A percentile compares a stretch with the other conserved stretches of the same genome.
Conservation (phyloP, 305 asterid species). For the Fraxinus greggii region DNA sequence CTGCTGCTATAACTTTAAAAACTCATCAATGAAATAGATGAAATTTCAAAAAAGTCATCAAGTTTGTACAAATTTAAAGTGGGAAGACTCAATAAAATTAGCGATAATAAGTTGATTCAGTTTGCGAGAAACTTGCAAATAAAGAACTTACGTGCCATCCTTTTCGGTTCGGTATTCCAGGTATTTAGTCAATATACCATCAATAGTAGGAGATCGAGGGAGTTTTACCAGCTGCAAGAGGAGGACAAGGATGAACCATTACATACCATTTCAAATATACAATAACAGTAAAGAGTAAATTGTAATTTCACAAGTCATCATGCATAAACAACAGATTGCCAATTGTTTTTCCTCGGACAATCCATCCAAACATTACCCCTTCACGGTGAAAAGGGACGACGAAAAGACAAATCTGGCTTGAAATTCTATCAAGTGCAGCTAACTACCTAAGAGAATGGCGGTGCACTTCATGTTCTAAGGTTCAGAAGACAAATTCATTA, state of each 20-base stretch:
- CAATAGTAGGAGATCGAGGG: slow-evolving; percentile 82
- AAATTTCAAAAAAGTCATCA: background rate
- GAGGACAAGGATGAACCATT: slow-evolving; percentile 11
- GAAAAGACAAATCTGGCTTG: background rate
- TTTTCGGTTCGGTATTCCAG: slow-evolving; percentile 76
- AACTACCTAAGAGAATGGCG: background rate
- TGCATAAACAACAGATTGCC: slow-evolving; percentile 2
- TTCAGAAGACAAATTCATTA: slow-evolving; percentile 14
- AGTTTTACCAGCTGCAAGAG: slow-evolving; percentile 87
- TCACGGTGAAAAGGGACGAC: background rate
- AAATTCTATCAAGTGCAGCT: background rate
- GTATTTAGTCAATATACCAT: slow-evolving; percentile 71
- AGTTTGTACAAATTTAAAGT: slow-evolving; percentile 16
- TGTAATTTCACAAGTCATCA: slow-evolving; percentile 10
- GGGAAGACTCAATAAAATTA: background rate
- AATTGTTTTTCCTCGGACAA: background rate
- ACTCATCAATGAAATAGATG: background rate
- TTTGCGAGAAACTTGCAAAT: slow-evolving; percentile 18
- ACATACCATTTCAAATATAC: background rate
- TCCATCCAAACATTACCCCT: background rate
- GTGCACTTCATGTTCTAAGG: background rate
- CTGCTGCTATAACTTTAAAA: background rate
- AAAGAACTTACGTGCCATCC: slow-evolving; percentile 71
- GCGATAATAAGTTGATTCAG: background rate
- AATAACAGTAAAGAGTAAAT: background rate